These are phyloP conservation scores for Psilocybe sp. DNA, from an alignment of 768 basidiomycete species.

Conservation along the genomic window DNA sequence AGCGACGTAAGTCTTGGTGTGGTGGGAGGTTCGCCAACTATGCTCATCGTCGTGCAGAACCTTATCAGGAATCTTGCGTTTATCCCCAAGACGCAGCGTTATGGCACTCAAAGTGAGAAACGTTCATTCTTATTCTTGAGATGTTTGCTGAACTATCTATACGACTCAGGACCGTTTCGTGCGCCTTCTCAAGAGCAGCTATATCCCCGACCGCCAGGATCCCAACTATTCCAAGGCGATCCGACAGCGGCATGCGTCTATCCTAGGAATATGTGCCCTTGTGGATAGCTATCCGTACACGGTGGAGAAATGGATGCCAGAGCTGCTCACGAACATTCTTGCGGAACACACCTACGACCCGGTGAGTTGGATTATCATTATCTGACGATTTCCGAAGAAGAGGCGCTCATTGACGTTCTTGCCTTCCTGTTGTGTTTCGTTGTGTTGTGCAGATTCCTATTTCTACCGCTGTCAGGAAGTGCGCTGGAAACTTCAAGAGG, in stretches of 20 bases:
- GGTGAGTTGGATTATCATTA: conserved; percentile 31
- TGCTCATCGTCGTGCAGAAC: conserved; percentile 42
- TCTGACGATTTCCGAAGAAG: background rate
- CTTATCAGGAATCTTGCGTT: conserved; percentile 76
- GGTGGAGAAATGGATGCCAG: conserved; percentile 92
- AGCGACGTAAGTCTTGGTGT: conserved; percentile 55
- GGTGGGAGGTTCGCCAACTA: background rate
- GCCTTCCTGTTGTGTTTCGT: too few relatives aligned
- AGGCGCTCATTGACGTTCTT: conserved; percentile 7
- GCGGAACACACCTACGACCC: conserved; percentile 88
- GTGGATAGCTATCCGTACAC: conserved; percentile 96
- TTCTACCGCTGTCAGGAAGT: conserved; percentile 78
- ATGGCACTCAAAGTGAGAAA: conserved; percentile 61
- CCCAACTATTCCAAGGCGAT: conserved; percentile 67
- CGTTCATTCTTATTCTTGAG: background rate
- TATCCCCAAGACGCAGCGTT: conserved; percentile 77
- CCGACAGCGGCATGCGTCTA: conserved; percentile 83
- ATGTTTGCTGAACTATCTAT: conserved; percentile 3
- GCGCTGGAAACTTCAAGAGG: conserved; percentile 76
- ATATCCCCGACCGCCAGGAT: conserved; percentile 62
- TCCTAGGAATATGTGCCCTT: conserved; percentile 90
- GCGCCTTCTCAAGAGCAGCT: conserved; percentile 64
- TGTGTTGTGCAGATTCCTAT: conserved; percentile 62
- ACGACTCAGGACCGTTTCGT: conserved; percentile 69
- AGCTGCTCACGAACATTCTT: conserved; percentile 73